These are phyloP conservation scores for Pythium monospermum DNA, from an alignment of 352 stramenopile species.

Conservation along the genomic window DNA sequence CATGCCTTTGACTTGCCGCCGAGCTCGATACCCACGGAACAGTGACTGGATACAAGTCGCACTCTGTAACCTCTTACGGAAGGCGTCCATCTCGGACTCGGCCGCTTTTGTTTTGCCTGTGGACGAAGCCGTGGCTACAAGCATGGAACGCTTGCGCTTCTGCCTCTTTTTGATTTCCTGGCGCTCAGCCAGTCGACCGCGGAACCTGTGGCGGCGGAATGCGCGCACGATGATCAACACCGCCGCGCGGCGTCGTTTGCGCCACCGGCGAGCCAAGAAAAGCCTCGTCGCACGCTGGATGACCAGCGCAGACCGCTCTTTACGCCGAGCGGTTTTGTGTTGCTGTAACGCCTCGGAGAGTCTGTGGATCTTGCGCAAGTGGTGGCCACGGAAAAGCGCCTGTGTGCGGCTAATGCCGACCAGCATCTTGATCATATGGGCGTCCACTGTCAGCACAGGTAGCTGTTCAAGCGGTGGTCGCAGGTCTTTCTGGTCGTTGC, in stretches of 20 bases:
- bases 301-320: conserved; percentile 13
- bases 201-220: conserved; percentile 14
- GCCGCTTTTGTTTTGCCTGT: neutral
- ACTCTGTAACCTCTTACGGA: conserved; percentile 18
- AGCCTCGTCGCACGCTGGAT: conserved; percentile 17
- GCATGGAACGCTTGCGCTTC: neutral
- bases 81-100: conserved; percentile 1
- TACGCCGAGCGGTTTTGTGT: conserved; percentile 1
- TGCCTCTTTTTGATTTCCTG: conserved; percentile 5
- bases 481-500: neutral
- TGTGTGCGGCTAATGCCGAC: conserved; percentile 22
- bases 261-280: conserved; percentile 8
- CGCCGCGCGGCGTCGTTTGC: conserved; percentile 14
- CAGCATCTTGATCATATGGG: conserved; percentile 24
- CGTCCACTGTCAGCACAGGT: neutral
- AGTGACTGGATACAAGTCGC: conserved; percentile 36
- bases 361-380: conserved; percentile 20
- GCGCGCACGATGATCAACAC: conserved; percentile 9
- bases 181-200: conserved; percentile 5
- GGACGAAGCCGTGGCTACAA: neutral
- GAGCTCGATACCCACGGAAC: conserved; percentile 30
- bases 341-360: conserved; percentile 18
- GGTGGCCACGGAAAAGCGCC: conserved; percentile 22
- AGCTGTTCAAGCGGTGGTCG: neutral
- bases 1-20: conserved; percentile 17